Base-by-base conservation (phyloP, 192 early-diverging fungal species). In the Jimgerdemannia flammicorona region DNA sequence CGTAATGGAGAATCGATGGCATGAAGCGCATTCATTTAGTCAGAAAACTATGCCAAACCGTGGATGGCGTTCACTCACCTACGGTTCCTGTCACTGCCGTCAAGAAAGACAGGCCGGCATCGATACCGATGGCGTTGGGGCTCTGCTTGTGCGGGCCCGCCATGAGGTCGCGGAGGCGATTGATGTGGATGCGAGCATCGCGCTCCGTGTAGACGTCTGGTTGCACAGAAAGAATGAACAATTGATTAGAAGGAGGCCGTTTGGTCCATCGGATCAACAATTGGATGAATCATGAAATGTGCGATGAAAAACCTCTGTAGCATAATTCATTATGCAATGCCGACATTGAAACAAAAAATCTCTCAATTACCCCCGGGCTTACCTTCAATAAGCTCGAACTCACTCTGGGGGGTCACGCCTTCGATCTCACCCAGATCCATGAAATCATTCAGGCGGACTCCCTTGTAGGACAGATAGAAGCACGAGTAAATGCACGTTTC, bases 121-220 rank as follows among this genome's bases (percentile, higher is more conserved):
- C 94, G 41, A 97, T 82, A 49, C 87, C 85, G 69, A 85, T 76
- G 43, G 84, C 78, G 65, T 79, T 82, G 20, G 87, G 74, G 11
- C 86, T 80, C 10, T 85, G 85, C 71, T 87, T 89, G 71, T 87
- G 84, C 66, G 93, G 93, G n/a, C 91, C 91, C 64, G 85, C 89
- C 39, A 99, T 81, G 42, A 97, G 80, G 81, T 98, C 97, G 65
- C 95, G 90, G 43, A 98, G 85, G 64, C 96, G 92, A 72, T 85
- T 91, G 77, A 99, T 84, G 76, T 99, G 98, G 44, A 96, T 81
- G 43, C 95, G 91, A 7, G 95, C 91, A 75, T 98, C 98, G 69
- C 95, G 92, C 77, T 98, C 97, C 67, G 91, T 97, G 83, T 97
- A 97, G n/a, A 77, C 86, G 70, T 91, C 93, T 93, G 78, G 3